These are phyloP conservation scores for Seiridium cupressi DNA, from an alignment of 2,329 filamentous ascomycete genomes.

Conservation along the genomic window DNA sequence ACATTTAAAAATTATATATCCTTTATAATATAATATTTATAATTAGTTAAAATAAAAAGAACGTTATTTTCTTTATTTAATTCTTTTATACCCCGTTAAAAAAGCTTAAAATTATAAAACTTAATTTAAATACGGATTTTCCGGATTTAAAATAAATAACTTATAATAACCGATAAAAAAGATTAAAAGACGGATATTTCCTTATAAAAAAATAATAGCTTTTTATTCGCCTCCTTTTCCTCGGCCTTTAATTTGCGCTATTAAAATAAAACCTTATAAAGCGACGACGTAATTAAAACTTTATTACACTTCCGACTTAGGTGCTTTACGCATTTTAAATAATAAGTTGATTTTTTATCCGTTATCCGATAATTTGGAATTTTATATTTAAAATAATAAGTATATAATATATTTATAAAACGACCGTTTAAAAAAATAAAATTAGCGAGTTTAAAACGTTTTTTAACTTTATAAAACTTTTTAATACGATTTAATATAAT, in stretches of 20 bases:
- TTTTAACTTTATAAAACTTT: background rate
- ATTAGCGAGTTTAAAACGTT: background rate
- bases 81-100: background rate
- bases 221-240: background rate
- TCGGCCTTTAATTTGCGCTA: constrained; percentile 8
- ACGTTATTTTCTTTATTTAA: background rate
- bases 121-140: constrained; percentile 6
- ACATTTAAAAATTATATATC: background rate
- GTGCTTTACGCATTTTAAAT: background rate
- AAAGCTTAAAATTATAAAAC: background rate
- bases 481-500: background rate
- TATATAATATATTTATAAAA: constrained; percentile 11
- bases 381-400: constrained; percentile 11
- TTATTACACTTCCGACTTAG: background rate
- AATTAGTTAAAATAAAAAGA: constrained; percentile 2
- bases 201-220: constrained; percentile 7
- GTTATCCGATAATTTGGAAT: background rate
- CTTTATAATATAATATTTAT: background rate
- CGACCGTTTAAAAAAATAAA: background rate
- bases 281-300: background rate
- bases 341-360: background rate
- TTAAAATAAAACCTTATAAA: background rate
- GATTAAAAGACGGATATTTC: background rate
- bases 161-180: background rate
- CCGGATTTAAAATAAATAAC: background rate